Evolutionary conservation across 345 rosid species (phyloP).

Genomic region (Cardiospermum halicacabum): DNA sequence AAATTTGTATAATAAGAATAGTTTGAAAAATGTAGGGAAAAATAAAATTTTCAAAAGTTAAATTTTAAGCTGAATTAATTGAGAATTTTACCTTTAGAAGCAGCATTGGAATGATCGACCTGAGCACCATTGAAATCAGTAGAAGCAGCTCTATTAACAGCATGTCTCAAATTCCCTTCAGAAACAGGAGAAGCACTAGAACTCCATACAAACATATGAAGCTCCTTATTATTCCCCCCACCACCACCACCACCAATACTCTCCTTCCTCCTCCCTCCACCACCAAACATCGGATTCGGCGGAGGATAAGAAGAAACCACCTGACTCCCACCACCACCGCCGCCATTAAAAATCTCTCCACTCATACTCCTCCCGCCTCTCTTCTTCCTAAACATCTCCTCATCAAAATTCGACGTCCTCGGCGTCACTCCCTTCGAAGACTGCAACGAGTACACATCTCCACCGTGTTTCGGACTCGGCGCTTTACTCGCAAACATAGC

Average conservation of each 20-base stretch:
- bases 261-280: neutral
- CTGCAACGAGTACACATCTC: conserved; percentile 14
- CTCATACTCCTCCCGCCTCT: conserved; percentile 28
- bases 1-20: no score
- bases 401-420: conserved; percentile 35
- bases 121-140: conserved; percentile 13
- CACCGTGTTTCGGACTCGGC: conserved; percentile 13
- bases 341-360: conserved; percentile 27
- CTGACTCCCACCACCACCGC: no score
- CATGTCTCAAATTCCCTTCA: conserved; percentile 19
- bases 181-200: conserved; percentile 36
- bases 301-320: conserved; percentile 14
- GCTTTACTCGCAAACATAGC: conserved; percentile 18
- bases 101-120: conserved; percentile 7
- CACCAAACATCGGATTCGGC: conserved; percentile 20
- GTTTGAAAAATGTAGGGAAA: no score
- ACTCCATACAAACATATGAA: conserved; percentile 47
- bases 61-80: no score
- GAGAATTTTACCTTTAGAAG: conserved; percentile 13
- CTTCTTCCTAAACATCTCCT: conserved; percentile 20
- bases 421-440: conserved; percentile 23
- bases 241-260: neutral
- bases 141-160: conserved; percentile 14
- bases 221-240: conserved; percentile 24
- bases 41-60: no score